These are phyloP conservation scores for Malassezia obtusa DNA, from an alignment of 1,284 basidiomycete genomes.

Conservation along the genomic window DNA sequence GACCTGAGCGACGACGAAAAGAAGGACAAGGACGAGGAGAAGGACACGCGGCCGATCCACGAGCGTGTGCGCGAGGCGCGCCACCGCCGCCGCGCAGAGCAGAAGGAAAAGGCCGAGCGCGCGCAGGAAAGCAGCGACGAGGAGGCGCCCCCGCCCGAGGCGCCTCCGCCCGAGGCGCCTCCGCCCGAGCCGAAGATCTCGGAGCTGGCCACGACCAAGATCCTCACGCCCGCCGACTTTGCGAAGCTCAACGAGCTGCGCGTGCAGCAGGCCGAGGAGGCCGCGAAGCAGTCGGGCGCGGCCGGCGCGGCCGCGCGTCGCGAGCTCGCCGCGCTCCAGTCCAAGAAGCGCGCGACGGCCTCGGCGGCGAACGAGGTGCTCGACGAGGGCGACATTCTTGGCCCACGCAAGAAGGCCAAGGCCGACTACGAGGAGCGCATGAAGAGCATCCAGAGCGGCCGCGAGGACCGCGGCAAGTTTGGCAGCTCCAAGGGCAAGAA, in stretches of 20 bases:
- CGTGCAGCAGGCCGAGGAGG: slow-evolving; percentile 63
- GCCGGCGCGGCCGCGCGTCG: slow-evolving; percentile 29
- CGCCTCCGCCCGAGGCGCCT: slow-evolving; percentile 31
- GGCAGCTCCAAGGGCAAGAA: slow-evolving; percentile 52
- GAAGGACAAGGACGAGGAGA: slow-evolving; percentile 36
- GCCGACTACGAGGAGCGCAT: slow-evolving; percentile 89
- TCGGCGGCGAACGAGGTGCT: slow-evolving; percentile 43
- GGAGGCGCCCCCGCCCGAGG: slow-evolving; percentile 31
- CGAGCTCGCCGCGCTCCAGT: slow-evolving; percentile 58
- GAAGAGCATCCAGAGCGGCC: slow-evolving; percentile 78
- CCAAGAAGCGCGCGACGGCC: slow-evolving; percentile 55
- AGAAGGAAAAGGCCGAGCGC: slow-evolving; percentile 29
- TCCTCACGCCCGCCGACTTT: slow-evolving; percentile 95
- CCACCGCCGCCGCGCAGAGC: slow-evolving; percentile 20
- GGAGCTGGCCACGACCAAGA: slow-evolving; percentile 68
- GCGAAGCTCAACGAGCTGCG: slow-evolving; percentile 81
- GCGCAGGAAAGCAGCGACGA: slow-evolving; percentile 25
- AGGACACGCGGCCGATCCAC: slow-evolving; percentile 12
- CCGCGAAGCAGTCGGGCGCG: slow-evolving; percentile 48
- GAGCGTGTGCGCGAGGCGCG: slow-evolving; percentile 25
- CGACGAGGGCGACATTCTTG: slow-evolving; percentile 59
- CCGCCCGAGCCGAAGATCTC: slow-evolving; percentile 36
- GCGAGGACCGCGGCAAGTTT: slow-evolving; percentile 92
- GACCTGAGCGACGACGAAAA: slow-evolving; percentile 51
- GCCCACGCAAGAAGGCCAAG: slow-evolving; percentile 86